These are phyloP conservation scores for Corchorus olitorius DNA, from an alignment of 345 rosid genomes.

Conservation along the genomic window DNA sequence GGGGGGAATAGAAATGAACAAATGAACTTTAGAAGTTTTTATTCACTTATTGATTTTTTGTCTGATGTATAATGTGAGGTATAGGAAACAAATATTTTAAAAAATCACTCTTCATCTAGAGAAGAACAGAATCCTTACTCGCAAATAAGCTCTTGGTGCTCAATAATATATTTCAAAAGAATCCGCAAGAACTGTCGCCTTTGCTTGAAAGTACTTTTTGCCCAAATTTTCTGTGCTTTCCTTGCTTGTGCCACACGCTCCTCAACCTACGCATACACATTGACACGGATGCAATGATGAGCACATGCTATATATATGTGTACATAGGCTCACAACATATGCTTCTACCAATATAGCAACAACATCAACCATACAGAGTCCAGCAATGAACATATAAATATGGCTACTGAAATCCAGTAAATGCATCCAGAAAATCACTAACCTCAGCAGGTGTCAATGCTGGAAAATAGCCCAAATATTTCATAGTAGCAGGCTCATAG, in stretches of 20 bases:
- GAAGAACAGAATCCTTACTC: conserved; percentile 56
- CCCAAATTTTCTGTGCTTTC: conserved; percentile 96
- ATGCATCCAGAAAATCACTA: conserved; percentile 24
- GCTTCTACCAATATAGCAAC: conserved; percentile 16
- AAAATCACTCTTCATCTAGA: not conserved
- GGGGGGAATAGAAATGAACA: not conserved
- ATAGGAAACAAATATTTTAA: not conserved
- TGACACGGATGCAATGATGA: not conserved
- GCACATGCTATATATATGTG: not conserved
- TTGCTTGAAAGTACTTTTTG: conserved; percentile 86
- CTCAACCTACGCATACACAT: conserved; percentile 52
- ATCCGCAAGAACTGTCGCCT: conserved; percentile 92
- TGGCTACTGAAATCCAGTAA: conserved; percentile 1
- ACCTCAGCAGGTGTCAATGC: conserved; percentile 79
- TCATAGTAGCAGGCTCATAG: conserved; percentile 99
- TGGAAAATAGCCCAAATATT: conserved; percentile 83
- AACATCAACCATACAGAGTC: conserved; percentile 15
- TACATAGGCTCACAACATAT: not conserved
- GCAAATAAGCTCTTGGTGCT: conserved; percentile 96
- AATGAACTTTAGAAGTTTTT: not conserved
- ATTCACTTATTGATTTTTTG: not conserved
- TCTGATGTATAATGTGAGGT: not conserved
- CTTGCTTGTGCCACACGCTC: conserved; percentile 82
- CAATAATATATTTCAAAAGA: conserved; percentile 84
- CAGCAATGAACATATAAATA: conserved; percentile 11